Evolutionary conservation across 139 green algal genomes (phyloP), one percentile per base, ranked within the genome.

Genomic region (Picochlorum sp.): DNA sequence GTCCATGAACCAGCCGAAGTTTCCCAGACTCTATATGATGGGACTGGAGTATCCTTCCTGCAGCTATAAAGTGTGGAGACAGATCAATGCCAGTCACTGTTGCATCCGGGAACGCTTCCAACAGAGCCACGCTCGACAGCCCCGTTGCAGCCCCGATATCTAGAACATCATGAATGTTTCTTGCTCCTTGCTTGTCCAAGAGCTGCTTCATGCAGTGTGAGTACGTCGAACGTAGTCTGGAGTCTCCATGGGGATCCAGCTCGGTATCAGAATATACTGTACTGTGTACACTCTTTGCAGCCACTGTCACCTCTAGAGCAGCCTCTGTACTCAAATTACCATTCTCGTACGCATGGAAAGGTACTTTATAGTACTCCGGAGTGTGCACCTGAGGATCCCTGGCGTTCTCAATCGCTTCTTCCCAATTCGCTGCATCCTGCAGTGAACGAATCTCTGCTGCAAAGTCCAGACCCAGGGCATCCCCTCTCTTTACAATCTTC

Each of bases 381-480:
- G 74, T 77, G 22, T 55, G 12, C 18, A 86, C 43, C 7, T 24
- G n/a, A 2, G 56, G 55, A 50, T 87, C 58, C 10, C 29, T 28
- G 7, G 76, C 74, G 2, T 39, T 57, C 28, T 47, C 41, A 47
- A 82, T 24, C 22, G 70, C 52, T 6, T 61, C 52, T 1, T 80
- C 70, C 81, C 80, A 88, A 57, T 88, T 70, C 51, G 78, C 69
- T 40, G 53, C 33, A 31, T 73, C 43, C n/a, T 90, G 50, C 36
- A 43, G 36, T 14, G 77, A 59, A 22, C 22, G 32, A 50, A 93
- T 68, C 35, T 76, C 68, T 26, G 43, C 62, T 4, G 63, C 52
- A 69, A 85, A 88, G 52, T 92, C 78, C 24, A 85, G 16, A 4
- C 86, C 86, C n/a, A 94, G 79, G 12, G 29, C 31, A 29, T 80